Percentiles rank a stretch among this genome's conserved stretches.
These are phyloP conservation scores for Scutellaria baicalensis DNA, from an alignment of 257 asterid species.

Conservation along the genomic window DNA sequence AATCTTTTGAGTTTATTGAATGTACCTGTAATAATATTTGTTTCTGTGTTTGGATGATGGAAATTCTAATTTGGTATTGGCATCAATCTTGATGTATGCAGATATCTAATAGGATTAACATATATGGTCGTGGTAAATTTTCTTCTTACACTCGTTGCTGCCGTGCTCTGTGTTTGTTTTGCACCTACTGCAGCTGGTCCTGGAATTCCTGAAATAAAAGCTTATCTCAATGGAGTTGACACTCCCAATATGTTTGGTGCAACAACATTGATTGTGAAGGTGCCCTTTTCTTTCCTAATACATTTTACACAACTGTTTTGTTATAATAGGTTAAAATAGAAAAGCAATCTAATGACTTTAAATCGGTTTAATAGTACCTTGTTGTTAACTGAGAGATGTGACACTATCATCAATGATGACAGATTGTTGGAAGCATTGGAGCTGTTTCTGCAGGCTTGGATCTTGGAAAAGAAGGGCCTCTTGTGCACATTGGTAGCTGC, in stretches of 20 bases:
- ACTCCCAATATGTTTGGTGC: slow-evolving; percentile 91
- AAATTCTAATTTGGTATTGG: not conserved
- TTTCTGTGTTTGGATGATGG: not conserved
- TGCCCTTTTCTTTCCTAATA: slow-evolving; percentile 11
- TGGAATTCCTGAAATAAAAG: slow-evolving; percentile 89
- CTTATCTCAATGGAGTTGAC: slow-evolving; percentile 91
- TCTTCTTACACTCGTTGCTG: slow-evolving; percentile 53
- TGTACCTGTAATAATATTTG: not conserved
- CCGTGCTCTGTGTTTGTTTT: slow-evolving; percentile 62
- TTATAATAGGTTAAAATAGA: too few relatives aligned
- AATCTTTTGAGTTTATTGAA: not conserved
- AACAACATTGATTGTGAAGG: slow-evolving; percentile 74
- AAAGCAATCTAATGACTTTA: too few relatives aligned
- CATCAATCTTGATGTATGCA: slow-evolving; percentile 31
- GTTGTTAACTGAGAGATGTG: slow-evolving; percentile 13
- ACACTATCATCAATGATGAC: slow-evolving; percentile 15
- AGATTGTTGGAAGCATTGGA: slow-evolving; percentile 91
- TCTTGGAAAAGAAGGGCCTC: slow-evolving; percentile 92
- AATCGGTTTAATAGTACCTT: too few relatives aligned
- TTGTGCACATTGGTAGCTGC: slow-evolving; percentile 83
- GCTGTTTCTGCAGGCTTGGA: slow-evolving; percentile 88
- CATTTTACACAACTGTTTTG: not conserved
- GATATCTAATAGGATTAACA: slow-evolving; percentile 58
- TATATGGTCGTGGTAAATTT: slow-evolving; percentile 52
- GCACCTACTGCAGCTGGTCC: slow-evolving; percentile 98